Evolutionary conservation across 768 basidiomycete genomes (phyloP), one percentile per base, ranked within the genome.

Genomic region (Tremella mesenterica): DNA sequence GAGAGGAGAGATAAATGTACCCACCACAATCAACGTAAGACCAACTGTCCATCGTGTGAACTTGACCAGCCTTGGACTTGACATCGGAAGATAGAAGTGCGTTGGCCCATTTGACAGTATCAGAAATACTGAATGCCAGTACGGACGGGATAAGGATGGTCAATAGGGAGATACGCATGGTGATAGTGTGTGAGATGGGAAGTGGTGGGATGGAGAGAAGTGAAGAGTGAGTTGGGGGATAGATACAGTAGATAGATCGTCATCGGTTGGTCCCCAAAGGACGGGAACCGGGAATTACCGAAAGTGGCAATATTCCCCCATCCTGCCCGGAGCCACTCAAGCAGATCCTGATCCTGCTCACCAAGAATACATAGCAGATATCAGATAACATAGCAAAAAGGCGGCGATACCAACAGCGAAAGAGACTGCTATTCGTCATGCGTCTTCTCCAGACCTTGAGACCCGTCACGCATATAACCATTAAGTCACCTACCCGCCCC

Each of bases 21-120:
- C 31, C 58, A 91, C 91, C 88, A 72, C 91, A 95, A 73, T 85
- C 75, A 0, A 33, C 46, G 67, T 81, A 95, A 12, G 72, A 72
- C 88, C 88, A 91, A 44, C 77, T 72, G 4, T 79, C 75, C 33
- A 70, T 75, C 2, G 71, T 58, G 41, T 70, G 69, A 21, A 75
- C 70, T 4, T 74, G 52, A 3, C 67, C 54, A 50, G 67, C 75
- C 6, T 69, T 60, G 26, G 38, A 41, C 14, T 54, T 43, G 30
- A 50, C 54, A 44, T 46, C 52, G 14, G 54, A 51, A 21, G 65
- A 60, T 23, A 67, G 58, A 20, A 63, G 53, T 14, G 44, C 48
- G 29, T 54, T 57, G 2, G 64, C 59, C 61, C 59, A 61, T 31
- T 38, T 49, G 36, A 63, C 48, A 57, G 60, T 51, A 20, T 55